Conservation (phyloP, 805 yeast genomes). For the Yarrowia keelungensis region DNA sequence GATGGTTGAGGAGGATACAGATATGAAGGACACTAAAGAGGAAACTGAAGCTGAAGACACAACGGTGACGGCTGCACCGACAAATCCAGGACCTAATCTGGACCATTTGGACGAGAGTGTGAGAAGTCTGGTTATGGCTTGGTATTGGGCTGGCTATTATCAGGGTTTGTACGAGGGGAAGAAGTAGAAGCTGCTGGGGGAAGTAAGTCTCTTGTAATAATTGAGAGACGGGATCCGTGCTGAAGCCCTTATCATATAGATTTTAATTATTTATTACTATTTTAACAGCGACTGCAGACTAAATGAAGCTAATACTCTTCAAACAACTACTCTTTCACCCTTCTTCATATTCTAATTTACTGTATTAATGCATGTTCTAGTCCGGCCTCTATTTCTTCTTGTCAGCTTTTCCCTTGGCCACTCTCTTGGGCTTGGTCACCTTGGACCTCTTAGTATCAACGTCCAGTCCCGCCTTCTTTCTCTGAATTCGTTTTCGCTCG, state of each 20-base stretch:
- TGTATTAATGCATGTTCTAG: slow-evolving; percentile 1
- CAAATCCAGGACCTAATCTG: slow-evolving; percentile 22
- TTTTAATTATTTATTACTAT: too few relatives aligned
- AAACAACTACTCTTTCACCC: too few relatives aligned
- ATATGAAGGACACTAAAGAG: background rate
- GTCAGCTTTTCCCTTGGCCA: slow-evolving; percentile 3
- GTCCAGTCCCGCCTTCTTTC: slow-evolving; percentile 49
- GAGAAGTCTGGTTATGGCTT: slow-evolving; percentile 44
- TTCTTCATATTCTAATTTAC: background rate
- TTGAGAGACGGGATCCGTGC: too few relatives aligned
- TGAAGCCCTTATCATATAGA: too few relatives aligned
- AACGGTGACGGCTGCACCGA: background rate
- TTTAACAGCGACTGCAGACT: too few relatives aligned
- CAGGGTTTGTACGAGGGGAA: slow-evolving; percentile 44
- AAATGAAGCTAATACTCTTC: too few relatives aligned
- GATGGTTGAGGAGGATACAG: background rate
- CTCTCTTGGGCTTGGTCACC: slow-evolving; percentile 13
- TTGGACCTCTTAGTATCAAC: slow-evolving; percentile 15
- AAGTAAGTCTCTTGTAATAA: too few relatives aligned
- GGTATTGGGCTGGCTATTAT: slow-evolving; percentile 49
- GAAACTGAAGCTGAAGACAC: background rate
- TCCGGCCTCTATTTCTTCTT: slow-evolving; percentile 6
- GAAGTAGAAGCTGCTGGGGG: background rate
- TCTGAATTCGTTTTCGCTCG: slow-evolving; percentile 64
- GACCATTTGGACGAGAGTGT: slow-evolving; percentile 42